These are phyloP conservation scores for Alternaria arborescens DNA, from an alignment of 2,329 filamentous ascomycete species.

Conservation along the genomic window DNA sequence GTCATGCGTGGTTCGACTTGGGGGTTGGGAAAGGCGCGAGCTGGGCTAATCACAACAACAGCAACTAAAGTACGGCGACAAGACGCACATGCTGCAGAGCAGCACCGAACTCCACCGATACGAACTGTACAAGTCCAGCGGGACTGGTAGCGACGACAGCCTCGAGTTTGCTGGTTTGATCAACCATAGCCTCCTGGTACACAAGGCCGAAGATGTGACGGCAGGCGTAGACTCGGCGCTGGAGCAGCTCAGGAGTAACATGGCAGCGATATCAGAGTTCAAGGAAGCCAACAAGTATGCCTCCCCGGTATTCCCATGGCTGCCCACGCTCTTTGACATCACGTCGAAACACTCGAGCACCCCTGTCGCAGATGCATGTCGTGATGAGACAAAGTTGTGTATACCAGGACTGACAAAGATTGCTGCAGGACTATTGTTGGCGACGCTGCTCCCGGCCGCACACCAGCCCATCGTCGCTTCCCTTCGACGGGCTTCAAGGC, in stretches of 20 bases:
- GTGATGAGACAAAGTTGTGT: constrained; percentile 20
- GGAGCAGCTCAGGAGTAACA: constrained; percentile 65
- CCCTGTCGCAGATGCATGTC: constrained; percentile 12
- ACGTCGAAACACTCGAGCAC: constrained; percentile 24
- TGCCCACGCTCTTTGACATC: constrained; percentile 30
- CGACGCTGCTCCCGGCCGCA: constrained; percentile 43
- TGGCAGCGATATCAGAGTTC: constrained; percentile 67
- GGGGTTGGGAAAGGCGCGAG: constrained; percentile 26
- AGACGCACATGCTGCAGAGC: constrained; percentile 63
- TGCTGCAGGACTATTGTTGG: constrained; percentile 49
- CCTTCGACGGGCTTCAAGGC: constrained; percentile 48
- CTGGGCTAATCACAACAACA: constrained; percentile 48
- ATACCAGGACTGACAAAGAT: constrained; percentile 42
- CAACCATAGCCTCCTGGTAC: constrained; percentile 64
- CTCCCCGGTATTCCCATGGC: constrained; percentile 40
- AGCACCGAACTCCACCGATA: constrained; percentile 63
- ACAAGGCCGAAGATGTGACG: constrained; percentile 63
- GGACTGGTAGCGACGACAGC: constrained; percentile 41
- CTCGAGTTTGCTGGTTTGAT: constrained; percentile 66
- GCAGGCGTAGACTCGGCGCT: constrained; percentile 67
- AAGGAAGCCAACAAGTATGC: constrained; percentile 67
- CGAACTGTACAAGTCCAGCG: constrained; percentile 64
- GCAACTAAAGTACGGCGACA: constrained; percentile 66
- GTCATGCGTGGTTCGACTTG: constrained; percentile 15
- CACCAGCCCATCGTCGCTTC: constrained; percentile 47